Conservation (phyloP, 148 eudicot genomes). For the Spergularia bocconei region DNA sequence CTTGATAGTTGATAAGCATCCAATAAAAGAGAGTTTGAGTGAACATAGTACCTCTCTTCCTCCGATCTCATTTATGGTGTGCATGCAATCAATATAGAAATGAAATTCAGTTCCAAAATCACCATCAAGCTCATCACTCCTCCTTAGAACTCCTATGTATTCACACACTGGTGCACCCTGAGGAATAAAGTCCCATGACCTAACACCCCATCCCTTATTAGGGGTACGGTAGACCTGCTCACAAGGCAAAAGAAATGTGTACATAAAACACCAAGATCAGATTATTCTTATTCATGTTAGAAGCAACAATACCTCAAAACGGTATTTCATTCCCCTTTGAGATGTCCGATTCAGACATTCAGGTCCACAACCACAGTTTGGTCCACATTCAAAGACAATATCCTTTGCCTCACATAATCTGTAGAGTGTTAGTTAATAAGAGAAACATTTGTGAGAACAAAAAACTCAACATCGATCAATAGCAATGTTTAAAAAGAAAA, state of each 20-base stretch:
- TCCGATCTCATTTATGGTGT: conserved; percentile 72
- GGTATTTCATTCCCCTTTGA: conserved; percentile 39
- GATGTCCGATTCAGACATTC: conserved; percentile 41
- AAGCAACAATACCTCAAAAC: conserved; percentile 37
- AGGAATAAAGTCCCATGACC: conserved; percentile 81
- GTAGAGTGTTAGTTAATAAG: background rate
- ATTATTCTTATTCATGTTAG: background rate
- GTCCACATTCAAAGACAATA: conserved; percentile 53
- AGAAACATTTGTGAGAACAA: background rate
- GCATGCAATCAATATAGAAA: conserved; percentile 72
- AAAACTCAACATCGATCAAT: background rate
- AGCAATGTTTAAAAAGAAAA: background rate
- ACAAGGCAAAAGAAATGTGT: background rate
- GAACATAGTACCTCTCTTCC: conserved; percentile 63
- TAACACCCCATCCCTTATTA: conserved; percentile 83
- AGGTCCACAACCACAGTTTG: conserved; percentile 45
- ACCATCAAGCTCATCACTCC: conserved; percentile 50
- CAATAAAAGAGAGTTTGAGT: background rate
- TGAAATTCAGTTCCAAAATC: conserved; percentile 47
- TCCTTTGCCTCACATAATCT: conserved; percentile 38
- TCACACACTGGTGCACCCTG: conserved; percentile 76
- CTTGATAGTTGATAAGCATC: too few species aligned
- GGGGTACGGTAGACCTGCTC: conserved; percentile 47
- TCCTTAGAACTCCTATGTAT: conserved; percentile 62
- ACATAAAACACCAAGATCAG: conserved; percentile 1